Conservation (phyloP, 305 asterid genomes). For the Solanum hybrid region DNA sequence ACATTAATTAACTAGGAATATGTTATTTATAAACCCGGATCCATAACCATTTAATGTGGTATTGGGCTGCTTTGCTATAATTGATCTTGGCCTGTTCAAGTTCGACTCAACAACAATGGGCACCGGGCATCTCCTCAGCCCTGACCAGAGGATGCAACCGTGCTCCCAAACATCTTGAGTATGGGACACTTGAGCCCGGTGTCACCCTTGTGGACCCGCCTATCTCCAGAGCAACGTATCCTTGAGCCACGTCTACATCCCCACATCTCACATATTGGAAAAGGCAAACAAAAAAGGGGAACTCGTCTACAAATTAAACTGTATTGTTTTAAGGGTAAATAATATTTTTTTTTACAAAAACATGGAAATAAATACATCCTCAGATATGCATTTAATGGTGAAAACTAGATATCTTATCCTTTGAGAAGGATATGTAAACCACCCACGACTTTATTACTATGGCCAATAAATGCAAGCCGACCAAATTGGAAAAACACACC, state of each 20-base stretch:
- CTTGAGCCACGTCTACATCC: background rate
- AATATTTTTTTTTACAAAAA: background rate
- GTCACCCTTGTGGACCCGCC: background rate
- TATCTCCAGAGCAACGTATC: background rate
- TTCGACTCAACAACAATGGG: background rate
- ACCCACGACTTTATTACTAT: background rate
- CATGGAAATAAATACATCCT: background rate
- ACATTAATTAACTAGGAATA: background rate
- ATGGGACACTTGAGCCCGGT: background rate
- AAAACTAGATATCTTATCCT: background rate
- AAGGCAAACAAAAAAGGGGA: too few relatives aligned
- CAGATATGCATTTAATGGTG: background rate
- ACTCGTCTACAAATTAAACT: background rate
- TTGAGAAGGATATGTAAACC: background rate
- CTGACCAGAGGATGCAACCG: background rate
- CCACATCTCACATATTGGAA: too few relatives aligned
- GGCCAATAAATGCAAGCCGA: background rate
- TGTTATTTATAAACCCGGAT: too few relatives aligned
- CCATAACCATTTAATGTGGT: background rate
- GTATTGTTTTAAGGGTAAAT: background rate
- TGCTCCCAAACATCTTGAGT: background rate
- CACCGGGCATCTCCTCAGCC: background rate
- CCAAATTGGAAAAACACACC: background rate
- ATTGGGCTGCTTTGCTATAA: background rate
- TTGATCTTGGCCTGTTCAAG: background rate